A percentile compares a stretch with the other conserved stretches of the same genome.
These are phyloP conservation scores for Anacardium occidentale DNA, from an alignment of 345 rosid genomes.

Conservation along the genomic window DNA sequence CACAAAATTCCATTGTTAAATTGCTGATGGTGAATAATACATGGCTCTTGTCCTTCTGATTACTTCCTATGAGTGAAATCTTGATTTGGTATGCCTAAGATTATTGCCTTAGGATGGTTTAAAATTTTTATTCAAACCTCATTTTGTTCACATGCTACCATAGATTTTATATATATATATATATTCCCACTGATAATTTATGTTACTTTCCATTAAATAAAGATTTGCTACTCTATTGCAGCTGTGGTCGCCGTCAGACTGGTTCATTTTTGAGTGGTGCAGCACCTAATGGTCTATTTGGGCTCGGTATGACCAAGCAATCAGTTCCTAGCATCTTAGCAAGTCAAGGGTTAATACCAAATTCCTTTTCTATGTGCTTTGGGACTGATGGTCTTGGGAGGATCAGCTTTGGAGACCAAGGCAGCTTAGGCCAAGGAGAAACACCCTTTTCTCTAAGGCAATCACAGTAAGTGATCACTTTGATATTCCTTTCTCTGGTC, in stretches of 20 bases:
- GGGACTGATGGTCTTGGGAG: slow-evolving; percentile 66
- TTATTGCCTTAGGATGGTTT: neutral
- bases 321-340: slow-evolving; percentile 95
- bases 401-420: slow-evolving; percentile 89
- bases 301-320: slow-evolving; percentile 74
- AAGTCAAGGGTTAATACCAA: slow-evolving; percentile 50
- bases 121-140: neutral
- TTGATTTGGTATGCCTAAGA: neutral
- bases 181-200: neutral
- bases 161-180: neutral
- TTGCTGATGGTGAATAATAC: neutral
- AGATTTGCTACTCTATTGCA: slow-evolving; percentile 34
- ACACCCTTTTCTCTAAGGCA: slow-evolving; percentile 70
- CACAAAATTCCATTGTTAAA: neutral
- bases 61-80: neutral
- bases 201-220: slow-evolving; percentile 13
- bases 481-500: neutral
- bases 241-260: slow-evolving; percentile 84
- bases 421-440: slow-evolving; percentile 73
- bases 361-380: slow-evolving; percentile 98
- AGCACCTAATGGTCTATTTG: slow-evolving; percentile 95
- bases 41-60: neutral
- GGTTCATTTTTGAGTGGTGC: slow-evolving; percentile 84
- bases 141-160: neutral
- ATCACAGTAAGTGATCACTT: slow-evolving; percentile 49